Evolutionary conservation across 331 rosid species (phyloP), one percentile per base, ranked within the genome.

Genomic region (Dryas integrifolia): DNA sequence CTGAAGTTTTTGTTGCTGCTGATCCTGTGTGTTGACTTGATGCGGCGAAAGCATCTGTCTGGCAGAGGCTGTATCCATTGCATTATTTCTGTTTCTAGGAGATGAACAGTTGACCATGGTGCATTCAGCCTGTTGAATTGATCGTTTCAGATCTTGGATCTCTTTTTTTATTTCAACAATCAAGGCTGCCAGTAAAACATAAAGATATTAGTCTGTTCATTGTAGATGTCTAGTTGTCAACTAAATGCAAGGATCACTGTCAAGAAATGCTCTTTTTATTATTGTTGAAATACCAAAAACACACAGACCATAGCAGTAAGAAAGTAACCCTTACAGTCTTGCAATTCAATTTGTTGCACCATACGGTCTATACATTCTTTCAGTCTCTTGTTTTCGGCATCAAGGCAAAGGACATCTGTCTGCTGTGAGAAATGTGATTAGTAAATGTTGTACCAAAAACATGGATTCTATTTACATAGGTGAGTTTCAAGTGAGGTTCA

Each of bases 111-210:
- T 51, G 59, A 8, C 18, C 26, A 2, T 2, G 3, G 9, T 6
- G 10, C 59, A 18, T 53, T 53, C 30, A n/a, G 3, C 4, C 30
- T 1, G 4, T 1, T 5, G 49, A 40, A 8, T 41, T 15, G 35
- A 30, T 30, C 35, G 35, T 30, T 30, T 62, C 67, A 62, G 35
- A 62, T 9, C 15, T 9, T 62, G 26, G 1, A 62, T 16, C 50
- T 62, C 67, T 9, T 41, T 62, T 41, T 45, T 41, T 7, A 5
- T 41, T 0, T 62, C 7, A 15, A 15, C 46, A 4, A 40, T 40
- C 35, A 16, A 62, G 67, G 67, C 67, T 62, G 50, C 1, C 50
- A 62, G 11, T 6, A 40, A 62, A 62, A 60, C 65, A 14, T 50
- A 38, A 59, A 38, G 26, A 60, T 60, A 58, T 60, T 14, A 60